Evolutionary conservation across 2,329 filamentous ascomycete genomes (phyloP).

Genomic region (Septoria petroselini): DNA sequence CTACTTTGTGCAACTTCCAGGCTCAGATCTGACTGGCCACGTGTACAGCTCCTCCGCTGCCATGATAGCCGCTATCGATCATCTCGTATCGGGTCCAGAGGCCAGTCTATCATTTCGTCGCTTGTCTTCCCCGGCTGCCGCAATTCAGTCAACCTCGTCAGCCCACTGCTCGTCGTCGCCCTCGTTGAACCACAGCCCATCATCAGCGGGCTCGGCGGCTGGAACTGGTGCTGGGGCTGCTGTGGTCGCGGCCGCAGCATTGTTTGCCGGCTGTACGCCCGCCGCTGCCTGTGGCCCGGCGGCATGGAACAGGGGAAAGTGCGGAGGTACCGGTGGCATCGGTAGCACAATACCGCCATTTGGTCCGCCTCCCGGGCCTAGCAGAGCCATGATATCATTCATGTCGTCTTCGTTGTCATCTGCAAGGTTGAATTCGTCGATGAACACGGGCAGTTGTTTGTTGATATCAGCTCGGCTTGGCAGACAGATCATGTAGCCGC

Average conservation of each 20-base stretch:
- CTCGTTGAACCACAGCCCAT: not conserved
- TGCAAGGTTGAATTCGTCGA: slow-evolving; percentile 18
- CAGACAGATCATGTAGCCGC: slow-evolving; percentile 20
- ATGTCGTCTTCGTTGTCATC: slow-evolving; percentile 7
- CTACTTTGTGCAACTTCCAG: too few relatives aligned
- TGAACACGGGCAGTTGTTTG: slow-evolving; percentile 14
- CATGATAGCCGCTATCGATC: not conserved
- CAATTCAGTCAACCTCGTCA: not conserved
- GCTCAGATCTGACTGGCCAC: too few relatives aligned
- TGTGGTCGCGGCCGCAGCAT: not conserved
- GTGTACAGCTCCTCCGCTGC: too few relatives aligned
- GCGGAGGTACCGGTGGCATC: not conserved
- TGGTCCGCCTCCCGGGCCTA: slow-evolving; percentile 4
- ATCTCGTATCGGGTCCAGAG: too few relatives aligned
- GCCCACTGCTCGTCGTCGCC: not conserved
- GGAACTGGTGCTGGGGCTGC: not conserved
- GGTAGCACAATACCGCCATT: slow-evolving; percentile 5
- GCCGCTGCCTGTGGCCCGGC: not conserved
- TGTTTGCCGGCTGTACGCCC: not conserved
- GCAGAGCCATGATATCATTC: too few relatives aligned
- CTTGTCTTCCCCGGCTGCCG: too few relatives aligned
- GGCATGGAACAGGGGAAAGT: too few relatives aligned
- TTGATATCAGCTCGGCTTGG: slow-evolving; percentile 14
- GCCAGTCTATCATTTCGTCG: too few relatives aligned
- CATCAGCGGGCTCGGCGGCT: not conserved